A percentile compares a stretch with the other conserved stretches of the same genome.
These are phyloP conservation scores for Dionaea muscipula DNA, from an alignment of 179 eudicot genomes.

Conservation along the genomic window DNA sequence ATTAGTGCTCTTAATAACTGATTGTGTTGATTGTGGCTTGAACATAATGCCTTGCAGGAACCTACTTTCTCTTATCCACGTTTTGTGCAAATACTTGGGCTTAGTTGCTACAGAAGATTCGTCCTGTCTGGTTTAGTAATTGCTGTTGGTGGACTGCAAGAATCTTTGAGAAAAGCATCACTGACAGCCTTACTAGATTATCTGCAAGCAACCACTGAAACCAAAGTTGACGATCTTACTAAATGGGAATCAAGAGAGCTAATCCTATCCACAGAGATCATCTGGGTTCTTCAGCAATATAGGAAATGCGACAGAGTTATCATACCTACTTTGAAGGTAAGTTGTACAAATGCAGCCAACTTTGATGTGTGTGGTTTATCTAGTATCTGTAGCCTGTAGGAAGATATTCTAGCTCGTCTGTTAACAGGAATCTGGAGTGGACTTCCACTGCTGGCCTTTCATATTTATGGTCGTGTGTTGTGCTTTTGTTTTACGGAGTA, in stretches of 20 bases:
- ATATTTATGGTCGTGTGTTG: too few relatives aligned
- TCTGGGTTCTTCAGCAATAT: slow-evolving; percentile 82
- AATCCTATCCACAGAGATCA: slow-evolving; percentile 48
- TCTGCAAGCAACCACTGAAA: slow-evolving; percentile 23
- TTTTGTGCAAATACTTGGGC: slow-evolving; percentile 55
- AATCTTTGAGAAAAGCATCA: slow-evolving; percentile 71
- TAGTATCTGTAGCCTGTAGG: not conserved
- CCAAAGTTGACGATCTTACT: slow-evolving; percentile 18
- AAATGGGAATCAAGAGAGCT: slow-evolving; percentile 35
- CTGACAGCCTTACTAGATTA: slow-evolving; percentile 67
- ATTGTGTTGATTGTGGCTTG: slow-evolving; percentile 2
- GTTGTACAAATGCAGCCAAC: not conserved
- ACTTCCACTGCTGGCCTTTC: too few relatives aligned
- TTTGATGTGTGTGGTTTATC: not conserved
- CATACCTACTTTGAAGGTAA: slow-evolving; percentile 81
- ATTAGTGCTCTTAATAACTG: slow-evolving; percentile 1
- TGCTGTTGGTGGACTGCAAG: slow-evolving; percentile 89
- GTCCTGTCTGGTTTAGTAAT: slow-evolving; percentile 74
- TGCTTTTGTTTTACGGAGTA: too few relatives aligned
- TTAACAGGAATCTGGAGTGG: too few relatives aligned
- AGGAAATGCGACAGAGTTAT: slow-evolving; percentile 73
- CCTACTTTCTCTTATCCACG: slow-evolving; percentile 69
- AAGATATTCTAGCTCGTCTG: not conserved
- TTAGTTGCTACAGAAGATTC: slow-evolving; percentile 63
- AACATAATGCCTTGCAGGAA: slow-evolving; percentile 43